Conservation (phyloP, 305 asterid genomes). For the Solanum hybrid region DNA sequence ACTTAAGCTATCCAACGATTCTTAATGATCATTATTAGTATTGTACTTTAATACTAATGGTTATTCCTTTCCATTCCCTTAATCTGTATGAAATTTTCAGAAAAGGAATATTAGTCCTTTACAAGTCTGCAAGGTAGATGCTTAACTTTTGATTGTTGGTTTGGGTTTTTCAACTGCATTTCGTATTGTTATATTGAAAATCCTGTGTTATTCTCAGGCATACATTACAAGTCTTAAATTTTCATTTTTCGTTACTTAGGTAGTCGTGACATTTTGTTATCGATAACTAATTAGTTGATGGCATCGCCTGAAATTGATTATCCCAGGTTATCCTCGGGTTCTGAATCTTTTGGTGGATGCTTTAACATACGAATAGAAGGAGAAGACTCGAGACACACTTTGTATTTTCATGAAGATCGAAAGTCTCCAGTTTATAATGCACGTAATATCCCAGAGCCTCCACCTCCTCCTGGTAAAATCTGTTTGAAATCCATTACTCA, state of each 20-base stretch:
- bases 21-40: neutral
- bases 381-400: neutral
- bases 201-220: neutral
- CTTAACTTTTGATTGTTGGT: neutral
- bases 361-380: neutral
- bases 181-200: neutral
- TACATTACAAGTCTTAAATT: neutral
- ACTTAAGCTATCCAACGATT: neutral
- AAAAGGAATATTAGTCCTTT: neutral
- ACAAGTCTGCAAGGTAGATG: neutral
- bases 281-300: neutral
- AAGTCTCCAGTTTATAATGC: neutral
- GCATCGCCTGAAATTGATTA: neutral
- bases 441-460: neutral
- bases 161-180: neutral
- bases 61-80: neutral
- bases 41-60: neutral
- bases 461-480: neutral
- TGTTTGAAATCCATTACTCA: neutral
- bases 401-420: neutral
- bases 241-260: neutral
- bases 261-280: neutral
- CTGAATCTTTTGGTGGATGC: neutral
- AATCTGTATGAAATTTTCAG: neutral
- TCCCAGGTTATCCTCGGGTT: neutral